Percentiles rank a stretch among this genome's conserved stretches.
phyloP scores from a whole-genome alignment of 345 rosid genomes.

The Aquilaria yunnanensis region DNA sequence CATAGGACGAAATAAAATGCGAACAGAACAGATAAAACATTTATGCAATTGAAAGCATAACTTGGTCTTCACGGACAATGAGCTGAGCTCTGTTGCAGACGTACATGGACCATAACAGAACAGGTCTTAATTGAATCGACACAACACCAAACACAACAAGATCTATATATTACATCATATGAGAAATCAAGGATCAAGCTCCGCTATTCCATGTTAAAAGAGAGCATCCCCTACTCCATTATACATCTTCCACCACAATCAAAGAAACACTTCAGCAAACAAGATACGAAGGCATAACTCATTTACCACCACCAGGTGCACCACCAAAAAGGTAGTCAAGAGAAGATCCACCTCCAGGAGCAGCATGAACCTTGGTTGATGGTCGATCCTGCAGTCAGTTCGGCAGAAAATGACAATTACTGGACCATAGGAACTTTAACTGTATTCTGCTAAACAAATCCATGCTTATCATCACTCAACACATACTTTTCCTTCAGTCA shows the following conservation, averaged over 20 bases:
- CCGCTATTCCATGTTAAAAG: constrained; percentile 1
- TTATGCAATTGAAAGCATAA: too few relatives aligned
- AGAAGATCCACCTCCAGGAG: constrained; percentile 46
- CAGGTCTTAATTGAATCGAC: constrained; percentile 16
- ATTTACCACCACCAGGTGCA: constrained; percentile 22
- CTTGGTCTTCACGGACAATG: too few relatives aligned
- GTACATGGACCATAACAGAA: constrained; percentile 2
- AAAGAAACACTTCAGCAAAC: constrained; percentile 14
- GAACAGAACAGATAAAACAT: too few relatives aligned
- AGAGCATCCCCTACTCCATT: constrained; percentile 15
- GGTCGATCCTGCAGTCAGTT: constrained; percentile 35
- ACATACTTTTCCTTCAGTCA: background rate
- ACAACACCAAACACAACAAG: constrained; percentile 14
- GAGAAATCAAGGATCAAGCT: constrained; percentile 10
- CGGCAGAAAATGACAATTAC: background rate
- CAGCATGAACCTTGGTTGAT: constrained; percentile 45
- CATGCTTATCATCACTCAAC: background rate
- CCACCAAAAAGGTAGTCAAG: constrained; percentile 37
- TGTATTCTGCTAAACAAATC: background rate
- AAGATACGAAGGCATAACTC: constrained; percentile 1
- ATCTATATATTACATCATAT: constrained; percentile 29
- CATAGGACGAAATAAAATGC: too few relatives aligned
- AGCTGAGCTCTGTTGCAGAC: constrained; percentile 5
- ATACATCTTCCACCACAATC: constrained; percentile 21
- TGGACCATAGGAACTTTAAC: background rate